These are phyloP conservation scores for Fraxinus latifolia DNA, from an alignment of 305 asterid genomes.

Conservation along the genomic window DNA sequence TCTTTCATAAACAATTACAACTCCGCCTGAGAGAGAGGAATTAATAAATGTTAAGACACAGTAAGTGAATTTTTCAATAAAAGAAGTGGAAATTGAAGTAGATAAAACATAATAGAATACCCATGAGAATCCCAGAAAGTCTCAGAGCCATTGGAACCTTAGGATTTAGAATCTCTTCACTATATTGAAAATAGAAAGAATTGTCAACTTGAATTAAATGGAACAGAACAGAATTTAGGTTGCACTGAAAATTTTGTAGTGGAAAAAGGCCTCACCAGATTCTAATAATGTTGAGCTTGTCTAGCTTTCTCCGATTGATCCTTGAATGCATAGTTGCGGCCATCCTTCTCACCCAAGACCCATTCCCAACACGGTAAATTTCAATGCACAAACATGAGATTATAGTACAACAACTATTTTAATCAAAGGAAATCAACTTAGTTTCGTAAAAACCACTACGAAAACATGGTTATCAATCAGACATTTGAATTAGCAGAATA, in stretches of 20 bases:
- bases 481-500: not conserved
- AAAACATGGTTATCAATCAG: not conserved
- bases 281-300: slow-evolving; percentile 70
- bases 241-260: not conserved
- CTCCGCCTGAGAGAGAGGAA: slow-evolving; percentile 62
- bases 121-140: slow-evolving; percentile 96
- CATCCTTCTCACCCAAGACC: slow-evolving; percentile 55
- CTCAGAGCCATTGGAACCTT: slow-evolving; percentile 94
- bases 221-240: not conserved
- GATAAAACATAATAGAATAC: slow-evolving; percentile 32
- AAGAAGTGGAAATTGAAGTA: slow-evolving; percentile 5
- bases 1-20: slow-evolving; percentile 85
- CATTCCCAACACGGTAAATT: not conserved
- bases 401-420: not conserved
- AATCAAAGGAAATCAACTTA: not conserved
- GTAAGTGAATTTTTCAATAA: not conserved
- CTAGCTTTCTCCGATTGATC: slow-evolving; percentile 59
- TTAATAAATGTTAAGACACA: not conserved
- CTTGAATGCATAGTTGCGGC: slow-evolving; percentile 88
- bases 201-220: slow-evolving; percentile 12
- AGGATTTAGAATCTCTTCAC: slow-evolving; percentile 88
- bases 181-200: slow-evolving; percentile 21
- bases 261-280: slow-evolving; percentile 49
- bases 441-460: not conserved
- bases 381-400: slow-evolving; percentile 2